Evolutionary conservation across 1,139 yeast genomes (phyloP).

Genomic region (Torulaspora pretoriensis): DNA sequence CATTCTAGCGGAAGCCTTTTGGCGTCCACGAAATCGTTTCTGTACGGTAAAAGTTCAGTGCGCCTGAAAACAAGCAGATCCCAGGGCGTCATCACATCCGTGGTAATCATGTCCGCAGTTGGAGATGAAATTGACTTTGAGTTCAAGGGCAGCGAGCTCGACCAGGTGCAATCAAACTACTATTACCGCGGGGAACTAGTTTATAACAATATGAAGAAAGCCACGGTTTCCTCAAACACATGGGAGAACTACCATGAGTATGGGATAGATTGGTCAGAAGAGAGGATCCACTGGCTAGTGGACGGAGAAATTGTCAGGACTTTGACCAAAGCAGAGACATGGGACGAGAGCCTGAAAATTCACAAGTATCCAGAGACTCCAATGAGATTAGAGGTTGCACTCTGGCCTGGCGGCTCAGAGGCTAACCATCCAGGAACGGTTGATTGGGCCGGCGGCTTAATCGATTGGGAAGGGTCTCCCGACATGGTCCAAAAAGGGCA

Average conservation of each 20-base stretch:
- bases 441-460: conserved; percentile 90
- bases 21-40: conserved; percentile 30
- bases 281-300: conserved; percentile 63
- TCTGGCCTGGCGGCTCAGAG: conserved; percentile 90
- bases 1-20: conserved; percentile 32
- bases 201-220: conserved; percentile 50
- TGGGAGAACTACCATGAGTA: conserved; percentile 69
- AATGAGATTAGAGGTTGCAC: conserved; percentile 72
- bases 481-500: conserved; percentile 34
- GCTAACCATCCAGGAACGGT: conserved; percentile 68
- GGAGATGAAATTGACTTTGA: conserved; percentile 92
- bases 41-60: conserved; percentile 33
- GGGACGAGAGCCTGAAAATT: conserved; percentile 31
- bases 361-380: conserved; percentile 86
- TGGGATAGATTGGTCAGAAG: conserved; percentile 79
- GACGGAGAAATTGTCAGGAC: conserved; percentile 70
- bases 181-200: conserved; percentile 71
- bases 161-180: conserved; percentile 68
- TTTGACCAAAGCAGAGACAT: conserved; percentile 62
- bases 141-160: conserved; percentile 69
- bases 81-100: conserved; percentile 77
- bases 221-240: conserved; percentile 45
- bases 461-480: conserved; percentile 57
- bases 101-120: conserved; percentile 77
- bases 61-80: conserved; percentile 33